Base-by-base conservation (phyloP, 805 yeast genomes). In the Candida ipomoeae region DNA sequence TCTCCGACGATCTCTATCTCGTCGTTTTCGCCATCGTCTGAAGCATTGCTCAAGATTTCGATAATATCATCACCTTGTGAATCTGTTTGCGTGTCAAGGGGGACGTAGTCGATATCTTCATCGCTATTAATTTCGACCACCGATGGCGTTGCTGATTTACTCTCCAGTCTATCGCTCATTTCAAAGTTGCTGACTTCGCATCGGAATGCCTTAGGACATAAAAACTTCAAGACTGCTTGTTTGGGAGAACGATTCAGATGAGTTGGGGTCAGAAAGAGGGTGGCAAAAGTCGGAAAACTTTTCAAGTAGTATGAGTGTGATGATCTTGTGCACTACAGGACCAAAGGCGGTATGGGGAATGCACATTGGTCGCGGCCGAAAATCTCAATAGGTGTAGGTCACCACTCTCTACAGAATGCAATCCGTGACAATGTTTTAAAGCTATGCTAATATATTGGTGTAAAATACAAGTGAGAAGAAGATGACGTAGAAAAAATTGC, bases 1-100 rank as follows among this genome's bases (percentile, higher is more conserved):
- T 51, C 59, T n/a, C 52, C 50, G 17, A 56, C 53, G 36, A 57
- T 52, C 34, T 57, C 53, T 6, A 57, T 41, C 18, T 54, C 60
- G 15, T 50, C 57, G 41, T 51, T 48, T 18, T 46, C 43, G 45
- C 49, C 42, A 20, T 33, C 48, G 21, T 48, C 60, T 2, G 61
- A 57, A 4, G 31, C 48, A 14, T 54, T 57, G 31, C 58, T 55
- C 7, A 38, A 15, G 7, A 56, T 46, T 17, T 56, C 60, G 40
- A 54, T 49, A 20, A 52, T 48, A 31, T 49, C 48, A 17, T 44
- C 44, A 14, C 48, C 51, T 33, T 50, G 52, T 20, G 43, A 40
- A 6, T 26, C 36, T 3, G 38, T 13, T 14, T 15, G 18, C n/a
- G 17, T 10, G n/a, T 23, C 8, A 20, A 35, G 42, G 40, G 34